Evolutionary conservation across 805 yeast species (phyloP), one percentile per base, ranked within the genome.

Genomic region (Teunomyces gatunensis): DNA sequence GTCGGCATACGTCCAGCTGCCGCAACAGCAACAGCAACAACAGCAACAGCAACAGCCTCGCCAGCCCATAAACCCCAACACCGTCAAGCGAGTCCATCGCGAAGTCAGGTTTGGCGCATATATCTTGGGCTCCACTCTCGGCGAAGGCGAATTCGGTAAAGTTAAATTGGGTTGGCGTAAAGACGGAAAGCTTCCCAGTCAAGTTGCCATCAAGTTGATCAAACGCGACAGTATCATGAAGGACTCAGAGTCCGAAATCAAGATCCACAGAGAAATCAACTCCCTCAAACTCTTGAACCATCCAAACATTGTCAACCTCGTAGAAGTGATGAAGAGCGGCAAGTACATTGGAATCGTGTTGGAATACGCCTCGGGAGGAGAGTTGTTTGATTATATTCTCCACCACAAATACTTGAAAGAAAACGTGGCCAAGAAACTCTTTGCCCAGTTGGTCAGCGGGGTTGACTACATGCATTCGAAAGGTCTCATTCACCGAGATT

Each of bases 101-200:
- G 90, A 86, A 61, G 84, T 86, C 17, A 78, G 96, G 34, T 91
- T 94, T 63, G 99, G 99, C 21, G 83, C 88, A 11, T 94, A 91
- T 60, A 80, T 88, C 18, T 76, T 94, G 6, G 99, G 98, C 2
- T 84, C 96, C 11, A 92, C 99, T 0, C 71, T 94, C 11, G 99
- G 99, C 29, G 97, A 94, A 69, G 99, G 99, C 42, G 99, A 94
- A 63, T 94, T 94, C 67, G 99, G 99, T 49, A 92, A 94, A 67
- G 99, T 94, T 49, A 94, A 92, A 64, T 74, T 94, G 18, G 98
- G 97, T 11, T 92, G 97, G 97, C 77, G 96, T 50, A 88, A 87
- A 63, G 91, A 84, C 57, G 90, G 89, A 15, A 71, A 81, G 60
- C 80, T 82, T 49, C 85, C 89, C 2, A 79, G 85, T 33, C 95